Evolutionary conservation across 306 rosid species (phyloP), one percentile per base, ranked within the genome.

Genomic region (Cucurbita moschata): DNA sequence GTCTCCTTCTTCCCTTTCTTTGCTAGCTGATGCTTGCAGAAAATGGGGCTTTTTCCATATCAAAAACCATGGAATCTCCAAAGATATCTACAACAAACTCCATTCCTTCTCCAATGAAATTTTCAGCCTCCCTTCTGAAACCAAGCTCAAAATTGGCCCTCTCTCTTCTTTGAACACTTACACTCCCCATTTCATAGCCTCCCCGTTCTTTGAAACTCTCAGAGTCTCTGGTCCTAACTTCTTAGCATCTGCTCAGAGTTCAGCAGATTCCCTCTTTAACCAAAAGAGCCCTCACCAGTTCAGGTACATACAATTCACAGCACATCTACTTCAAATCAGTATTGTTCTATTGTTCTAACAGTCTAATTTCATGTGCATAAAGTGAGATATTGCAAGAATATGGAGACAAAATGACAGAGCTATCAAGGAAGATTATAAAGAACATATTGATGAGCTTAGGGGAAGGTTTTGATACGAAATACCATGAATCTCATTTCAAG

Each of bases 131-230:
- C 95, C 97, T 68, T 83, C 87, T 82, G 88, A 90, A 40, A 84
- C 89, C 12, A 94, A 94, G 70, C 92, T 94, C 74, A 87, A 87
- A 75, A 86, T 94, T 75, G 98, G 98, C 21, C 98, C 98, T 80
- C 81, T 86, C 64, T 93, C 98, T 44, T 80, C 96, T 59, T 6
- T 85, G 35, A 90, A 85, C 79, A 81, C 90, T 44, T 94, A 94
- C 59, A 90, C 96, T 5, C 97, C 98, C 71, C 97, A 86, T 30
- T 94, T 94, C 87, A 87, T 94, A 81, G 97, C 98, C 77, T 94
- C 98, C 60, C 98, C 98, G n/a, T 94, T 81, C 86, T 94, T 89
- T 66, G 98, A 94, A 82, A 91, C 96, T 81, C 92, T 94, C 64
- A 64, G 92, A 77, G 82, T 94, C 77, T 82, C 89, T 38, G 97